phyloP scores from a whole-genome alignment of 129 eudicot species.

The Lonicera japonica region DNA sequence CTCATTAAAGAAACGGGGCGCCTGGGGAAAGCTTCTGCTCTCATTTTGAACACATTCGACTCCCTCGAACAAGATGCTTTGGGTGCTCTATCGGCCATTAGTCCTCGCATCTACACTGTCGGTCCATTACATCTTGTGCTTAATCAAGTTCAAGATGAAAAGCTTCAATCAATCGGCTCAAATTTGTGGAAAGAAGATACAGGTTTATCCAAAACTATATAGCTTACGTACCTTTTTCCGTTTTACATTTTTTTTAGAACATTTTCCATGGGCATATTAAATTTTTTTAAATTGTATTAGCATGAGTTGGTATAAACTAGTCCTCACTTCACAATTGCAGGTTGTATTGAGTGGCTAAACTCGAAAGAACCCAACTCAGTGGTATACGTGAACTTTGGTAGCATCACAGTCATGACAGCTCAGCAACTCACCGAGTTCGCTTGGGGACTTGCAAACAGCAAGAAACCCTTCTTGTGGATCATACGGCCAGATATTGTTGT shows the following conservation, averaged over 20 bases:
- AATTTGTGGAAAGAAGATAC: conserved; percentile 29
- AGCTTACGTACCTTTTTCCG: too few relatives aligned
- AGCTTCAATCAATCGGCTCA: conserved; percentile 13
- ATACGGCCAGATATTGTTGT: conserved; percentile 38
- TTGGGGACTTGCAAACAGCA: conserved; percentile 59
- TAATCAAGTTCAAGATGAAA: conserved; percentile 11
- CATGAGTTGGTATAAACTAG: too few relatives aligned
- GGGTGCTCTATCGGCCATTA: conserved; percentile 5
- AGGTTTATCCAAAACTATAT: too few relatives aligned
- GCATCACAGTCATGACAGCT: conserved; percentile 30
- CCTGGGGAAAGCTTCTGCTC: conserved; percentile 6
- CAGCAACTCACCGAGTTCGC: conserved; percentile 48
- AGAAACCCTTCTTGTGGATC: conserved; percentile 38
- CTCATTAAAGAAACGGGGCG: background rate
- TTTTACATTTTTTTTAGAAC: too few relatives aligned
- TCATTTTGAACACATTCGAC: conserved; percentile 39
- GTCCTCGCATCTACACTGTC: conserved; percentile 13
- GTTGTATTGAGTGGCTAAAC: conserved; percentile 35
- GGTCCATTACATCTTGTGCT: conserved; percentile 30
- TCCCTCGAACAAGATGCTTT: conserved; percentile 27
- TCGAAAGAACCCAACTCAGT: conserved; percentile 17
- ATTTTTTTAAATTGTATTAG: too few relatives aligned
- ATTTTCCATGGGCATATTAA: too few relatives aligned
- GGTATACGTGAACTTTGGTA: conserved; percentile 27
- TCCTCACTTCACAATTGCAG: background rate